Conservation (phyloP, 78 protist genomes). For the Chrysochromulina parva region DNA sequence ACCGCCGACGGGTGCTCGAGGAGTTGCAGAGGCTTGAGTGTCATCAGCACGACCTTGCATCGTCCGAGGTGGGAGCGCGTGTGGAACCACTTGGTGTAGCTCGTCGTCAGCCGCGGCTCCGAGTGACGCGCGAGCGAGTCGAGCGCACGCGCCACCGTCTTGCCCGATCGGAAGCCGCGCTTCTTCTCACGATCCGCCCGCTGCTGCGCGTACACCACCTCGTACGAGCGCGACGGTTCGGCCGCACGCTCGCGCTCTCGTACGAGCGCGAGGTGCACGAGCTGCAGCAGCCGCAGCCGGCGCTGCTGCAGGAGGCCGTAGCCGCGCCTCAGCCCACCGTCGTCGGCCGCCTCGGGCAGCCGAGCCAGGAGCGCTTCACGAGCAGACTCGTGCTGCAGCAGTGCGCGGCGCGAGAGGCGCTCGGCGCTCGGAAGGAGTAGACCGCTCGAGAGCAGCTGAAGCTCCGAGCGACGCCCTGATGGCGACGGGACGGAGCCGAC, state of each 20-base stretch:
- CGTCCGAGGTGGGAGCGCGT: constrained; percentile 25
- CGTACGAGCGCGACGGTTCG: background rate
- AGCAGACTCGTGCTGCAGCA: background rate
- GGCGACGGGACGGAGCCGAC: too few relatives aligned
- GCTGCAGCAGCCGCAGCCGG: constrained; percentile 3
- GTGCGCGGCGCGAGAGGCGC: constrained; percentile 1
- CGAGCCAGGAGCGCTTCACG: background rate
- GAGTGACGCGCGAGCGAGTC: background rate
- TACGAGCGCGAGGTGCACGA: background rate
- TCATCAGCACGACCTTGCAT: background rate
- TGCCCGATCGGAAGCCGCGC: background rate
- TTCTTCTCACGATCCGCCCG: background rate
- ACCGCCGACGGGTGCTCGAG: background rate
- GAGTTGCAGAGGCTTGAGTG: background rate
- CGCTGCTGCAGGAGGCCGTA: background rate
- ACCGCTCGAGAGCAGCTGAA: background rate
- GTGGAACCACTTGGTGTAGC: background rate
- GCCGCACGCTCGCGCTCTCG: background rate
- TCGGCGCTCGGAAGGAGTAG: background rate
- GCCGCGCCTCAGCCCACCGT: background rate
- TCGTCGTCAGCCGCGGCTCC: background rate
- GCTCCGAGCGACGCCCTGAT: background rate
- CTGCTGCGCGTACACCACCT: background rate
- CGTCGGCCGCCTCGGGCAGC: background rate
- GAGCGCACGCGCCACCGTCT: background rate